Percentiles rank a stretch among this genome's conserved stretches.
phyloP scores from a whole-genome alignment of 129 eudicot species.

The Heracleum sosnowskyi region DNA sequence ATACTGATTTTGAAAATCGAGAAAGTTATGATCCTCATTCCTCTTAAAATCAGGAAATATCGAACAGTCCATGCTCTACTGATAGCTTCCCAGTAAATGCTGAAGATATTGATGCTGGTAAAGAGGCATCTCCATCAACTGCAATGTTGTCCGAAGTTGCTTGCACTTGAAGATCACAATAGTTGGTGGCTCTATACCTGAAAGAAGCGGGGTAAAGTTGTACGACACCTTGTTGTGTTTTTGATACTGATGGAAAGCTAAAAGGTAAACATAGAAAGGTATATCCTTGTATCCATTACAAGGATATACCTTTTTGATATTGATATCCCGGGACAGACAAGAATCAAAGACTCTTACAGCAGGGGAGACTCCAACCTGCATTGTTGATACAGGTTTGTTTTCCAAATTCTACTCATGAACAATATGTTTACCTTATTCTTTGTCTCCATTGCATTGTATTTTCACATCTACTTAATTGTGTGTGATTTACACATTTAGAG shows the following conservation, averaged over 20 bases:
- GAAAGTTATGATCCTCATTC: background rate
- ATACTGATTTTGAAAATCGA: background rate
- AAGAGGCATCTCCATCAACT: slow-evolving; percentile 76
- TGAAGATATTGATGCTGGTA: slow-evolving; percentile 88
- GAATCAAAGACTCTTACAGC: slow-evolving; percentile 93
- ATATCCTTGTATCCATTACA: slow-evolving; percentile 8
- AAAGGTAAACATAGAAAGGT: slow-evolving; percentile 94
- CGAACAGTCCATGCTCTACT: slow-evolving; percentile 92
- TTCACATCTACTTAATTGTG: background rate
- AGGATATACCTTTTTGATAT: slow-evolving; percentile 94
- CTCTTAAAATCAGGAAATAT: slow-evolving; percentile 62
- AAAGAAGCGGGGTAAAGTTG: slow-evolving; percentile 64
- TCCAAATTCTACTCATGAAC: background rate
- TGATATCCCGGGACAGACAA: slow-evolving; percentile 90
- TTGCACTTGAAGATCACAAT: slow-evolving; percentile 60
- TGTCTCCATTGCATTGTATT: background rate
- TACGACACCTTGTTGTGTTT: slow-evolving; percentile 89
- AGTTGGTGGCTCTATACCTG: slow-evolving; percentile 95
- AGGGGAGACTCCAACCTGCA: slow-evolving; percentile 89
- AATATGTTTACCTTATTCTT: background rate
- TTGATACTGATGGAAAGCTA: slow-evolving; percentile 67
- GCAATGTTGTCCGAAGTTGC: slow-evolving; percentile 89
- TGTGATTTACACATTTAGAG: background rate
- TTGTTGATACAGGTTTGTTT: slow-evolving; percentile 78
- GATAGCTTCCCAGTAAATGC: slow-evolving; percentile 88